Evolutionary conservation across 2,329 filamentous ascomycete species (phyloP).

Genomic region (Tolypocladium album): DNA sequence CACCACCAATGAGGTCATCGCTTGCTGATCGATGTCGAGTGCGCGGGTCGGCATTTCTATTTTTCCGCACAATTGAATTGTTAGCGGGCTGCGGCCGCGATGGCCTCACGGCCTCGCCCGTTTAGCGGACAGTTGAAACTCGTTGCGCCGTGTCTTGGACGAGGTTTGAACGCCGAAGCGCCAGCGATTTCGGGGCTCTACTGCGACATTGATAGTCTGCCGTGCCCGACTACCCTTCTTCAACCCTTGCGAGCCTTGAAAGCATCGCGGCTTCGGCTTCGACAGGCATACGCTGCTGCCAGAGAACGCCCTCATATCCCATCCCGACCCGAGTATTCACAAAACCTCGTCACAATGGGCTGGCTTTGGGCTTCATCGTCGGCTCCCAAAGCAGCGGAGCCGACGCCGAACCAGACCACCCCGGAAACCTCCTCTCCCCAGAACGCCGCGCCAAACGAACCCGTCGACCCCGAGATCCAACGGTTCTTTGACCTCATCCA

Average conservation of each 20-base stretch:
- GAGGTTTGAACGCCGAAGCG: not conserved
- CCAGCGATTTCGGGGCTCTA: not conserved
- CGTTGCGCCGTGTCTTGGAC: not conserved
- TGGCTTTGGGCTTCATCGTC: conserved; percentile 47
- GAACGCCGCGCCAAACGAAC: conserved; percentile 13
- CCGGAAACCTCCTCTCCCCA: conserved; percentile 9
- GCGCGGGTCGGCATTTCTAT: conserved; percentile 15
- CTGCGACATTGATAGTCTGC: not conserved
- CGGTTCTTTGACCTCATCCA: conserved; percentile 41
- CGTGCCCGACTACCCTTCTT: not conserved
- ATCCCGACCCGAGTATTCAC: not conserved
- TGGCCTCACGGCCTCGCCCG: no score
- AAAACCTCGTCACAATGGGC: conserved; percentile 35
- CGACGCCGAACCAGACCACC: conserved; percentile 11
- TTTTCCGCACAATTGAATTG: conserved; percentile 8
- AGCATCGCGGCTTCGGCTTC: not conserved
- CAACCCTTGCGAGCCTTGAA: not conserved
- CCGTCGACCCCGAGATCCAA: conserved; percentile 39
- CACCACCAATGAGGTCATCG: conserved; percentile 10
- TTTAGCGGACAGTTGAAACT: not conserved
- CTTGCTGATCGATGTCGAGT: not conserved
- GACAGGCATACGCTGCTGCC: not conserved
- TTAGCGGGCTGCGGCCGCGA: not conserved
- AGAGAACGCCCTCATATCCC: not conserved
- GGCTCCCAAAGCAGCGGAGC: conserved; percentile 16